Base-by-base conservation (phyloP, 1,284 basidiomycete genomes). In the Wallemia mellicola region DNA sequence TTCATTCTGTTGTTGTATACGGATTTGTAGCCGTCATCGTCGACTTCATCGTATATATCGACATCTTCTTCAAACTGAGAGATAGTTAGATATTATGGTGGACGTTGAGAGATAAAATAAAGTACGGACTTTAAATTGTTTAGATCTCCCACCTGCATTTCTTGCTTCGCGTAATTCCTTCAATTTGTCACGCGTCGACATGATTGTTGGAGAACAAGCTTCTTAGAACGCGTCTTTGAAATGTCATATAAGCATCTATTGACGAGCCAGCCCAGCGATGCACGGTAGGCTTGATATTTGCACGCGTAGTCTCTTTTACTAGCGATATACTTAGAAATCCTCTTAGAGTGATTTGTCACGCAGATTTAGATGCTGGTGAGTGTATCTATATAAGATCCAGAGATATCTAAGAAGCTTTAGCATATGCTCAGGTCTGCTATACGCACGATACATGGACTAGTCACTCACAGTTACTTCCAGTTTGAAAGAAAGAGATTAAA, bases 21-120 rank as follows among this genome's bases (percentile, higher is more conserved):
- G 19, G 76, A 75, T 64, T 78, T 80, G 71, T 96, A 99, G 64
- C 91, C 82, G 27, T 87, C 84, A 63, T 96, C 92, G 0, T 82
- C 79, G 19, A 99, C 86, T 66, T 86, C 84, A 67, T 96, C 91
- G 67, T 94, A 99, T 27, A 99, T 74, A 24, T 76, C 75, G 14
- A 75, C 74, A 56, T 87, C 83, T 55, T 81, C 78, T 61, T 80
- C 78, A 38, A 63, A 59, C 67, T 68, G 60, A 25, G 32, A 24
- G 38, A 2, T 55, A 7, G 28, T 30, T 7, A 30, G n/a, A 24
- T 15, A n/a, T n/a, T n/a, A n/a, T n/a, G n/a, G n/a, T 27, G 14
- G 19, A 28, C 26, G 14, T 59, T 11, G 38, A n/a, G 3, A n/a
- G n/a, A 15, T 11, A 48, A 17, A 15, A 48, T 48, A 7, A 11